Base-by-base conservation (phyloP, 495 filamentous ascomycete species). In the Hypoxylon lenormandii region DNA sequence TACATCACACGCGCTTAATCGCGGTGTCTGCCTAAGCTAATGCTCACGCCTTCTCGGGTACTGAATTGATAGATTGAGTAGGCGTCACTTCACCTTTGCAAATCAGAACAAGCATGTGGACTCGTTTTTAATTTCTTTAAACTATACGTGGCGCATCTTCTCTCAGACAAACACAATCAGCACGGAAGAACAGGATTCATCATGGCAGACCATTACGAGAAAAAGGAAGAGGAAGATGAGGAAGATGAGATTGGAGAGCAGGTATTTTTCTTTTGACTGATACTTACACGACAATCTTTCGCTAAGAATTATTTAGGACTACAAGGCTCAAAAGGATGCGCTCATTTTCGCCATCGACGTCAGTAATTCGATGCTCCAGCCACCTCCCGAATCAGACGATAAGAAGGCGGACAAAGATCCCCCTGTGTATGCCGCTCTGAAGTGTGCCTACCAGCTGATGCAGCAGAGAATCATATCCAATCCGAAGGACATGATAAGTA, bases 391-490 rank as follows among this genome's bases (percentile, higher is more conserved):
- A 0, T 82, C 84, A 18, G 86, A 88, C 70, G 78, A 87, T 42
- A 94, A 90, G 82, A 94, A 94, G 76, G 82, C 85, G 49, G 84
- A 88, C 43, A 87, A 81, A 62, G 91, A 92, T 68, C 89, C 88
- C 18, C 87, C 94, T 1, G 81, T 89, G 1, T 84, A 88, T 1
- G 94, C 96, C 15, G 94, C 96, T 5, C 82, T 99, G 22, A 96
- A 96, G 82, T 97, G 93, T 74, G 94, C 96, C 54, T 96, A 97
- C 71, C 86, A 91, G 55, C 84, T 99, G 55, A 97, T 98, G 90
- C 94, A 97, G 79, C 94, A 97, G 79, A 90, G 96, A 60, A 97
- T 99, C 71, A 97, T 99, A 73, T 93, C 93, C 2, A 94, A 94
- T 66, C 96, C 96, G 0, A 92, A 89, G 73, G 95, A 98, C 70